Percentiles rank a stretch among this genome's conserved stretches.
phyloP scores from a whole-genome alignment of 129 eudicot genomes.

The Mikania micrantha region DNA sequence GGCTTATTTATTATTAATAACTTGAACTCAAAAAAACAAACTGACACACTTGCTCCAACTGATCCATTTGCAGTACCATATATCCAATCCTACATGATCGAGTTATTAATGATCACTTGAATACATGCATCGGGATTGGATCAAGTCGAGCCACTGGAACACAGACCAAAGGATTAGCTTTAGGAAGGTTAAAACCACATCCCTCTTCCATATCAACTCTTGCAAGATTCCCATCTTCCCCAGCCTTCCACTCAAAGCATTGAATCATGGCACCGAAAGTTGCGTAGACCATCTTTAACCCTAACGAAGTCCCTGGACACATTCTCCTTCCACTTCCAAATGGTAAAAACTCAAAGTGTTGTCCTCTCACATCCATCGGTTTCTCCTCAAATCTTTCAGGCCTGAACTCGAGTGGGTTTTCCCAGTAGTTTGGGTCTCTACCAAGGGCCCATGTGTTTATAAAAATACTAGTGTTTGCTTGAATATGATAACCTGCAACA shows the following conservation, averaged over 20 bases:
- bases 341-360: background rate
- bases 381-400: background rate
- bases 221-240: background rate
- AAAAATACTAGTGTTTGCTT: background rate
- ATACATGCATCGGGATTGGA: background rate
- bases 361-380: background rate
- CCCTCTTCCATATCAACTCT: background rate
- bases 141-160: background rate
- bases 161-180: background rate
- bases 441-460: background rate
- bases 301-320: conserved; percentile 3
- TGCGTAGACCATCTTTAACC: background rate
- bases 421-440: background rate
- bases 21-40: too few relatives aligned
- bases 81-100: too few relatives aligned
- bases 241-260: background rate
- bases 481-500: background rate
- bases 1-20: too few relatives aligned
- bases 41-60: too few relatives aligned
- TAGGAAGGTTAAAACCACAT: background rate
- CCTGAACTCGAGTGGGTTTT: background rate
- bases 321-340: background rate
- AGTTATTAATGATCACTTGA: too few relatives aligned
- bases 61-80: too few relatives aligned
- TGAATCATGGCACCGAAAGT: background rate